phyloP scores from a whole-genome alignment of 129 eudicot genomes.

The Pulicaria dysenterica region DNA sequence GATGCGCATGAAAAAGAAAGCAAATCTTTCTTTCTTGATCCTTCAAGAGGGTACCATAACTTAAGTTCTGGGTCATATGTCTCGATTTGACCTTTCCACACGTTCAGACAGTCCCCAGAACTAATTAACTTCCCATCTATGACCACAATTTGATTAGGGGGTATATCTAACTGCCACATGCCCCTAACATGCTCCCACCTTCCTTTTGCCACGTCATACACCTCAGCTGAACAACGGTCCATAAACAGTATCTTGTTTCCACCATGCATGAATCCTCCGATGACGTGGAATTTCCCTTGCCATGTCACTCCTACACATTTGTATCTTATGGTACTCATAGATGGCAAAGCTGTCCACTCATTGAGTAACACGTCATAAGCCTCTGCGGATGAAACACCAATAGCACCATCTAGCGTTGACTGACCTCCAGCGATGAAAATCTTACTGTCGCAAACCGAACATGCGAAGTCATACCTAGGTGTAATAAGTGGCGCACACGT shows the following conservation, averaged over 20 bases:
- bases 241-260: slow-evolving; percentile 30
- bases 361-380: slow-evolving; percentile 44
- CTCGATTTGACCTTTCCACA: slow-evolving; percentile 70
- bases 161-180: slow-evolving; percentile 69
- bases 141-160: slow-evolving; percentile 59
- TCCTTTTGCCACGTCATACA: slow-evolving; percentile 30
- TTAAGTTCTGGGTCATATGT: slow-evolving; percentile 45
- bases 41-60: slow-evolving; percentile 52
- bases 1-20: slow-evolving; percentile 20
- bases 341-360: slow-evolving; percentile 52
- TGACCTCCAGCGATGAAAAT: slow-evolving; percentile 63
- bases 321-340: slow-evolving; percentile 50
- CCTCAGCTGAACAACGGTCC: slow-evolving; percentile 62
- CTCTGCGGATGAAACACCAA: slow-evolving; percentile 45
- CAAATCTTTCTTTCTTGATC: slow-evolving; percentile 39
- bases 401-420: slow-evolving; percentile 36
- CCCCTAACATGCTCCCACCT: slow-evolving; percentile 48
- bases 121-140: slow-evolving; percentile 45
- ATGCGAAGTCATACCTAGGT: slow-evolving; percentile 60
- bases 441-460: slow-evolving; percentile 39
- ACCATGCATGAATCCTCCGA: slow-evolving; percentile 53
- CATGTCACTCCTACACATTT: slow-evolving; percentile 59
- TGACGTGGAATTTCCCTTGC: slow-evolving; percentile 52
- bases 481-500: slow-evolving; percentile 43
- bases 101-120: slow-evolving; percentile 65